Conservation (phyloP, 306 rosid species). For the Bauhinia variegata region DNA sequence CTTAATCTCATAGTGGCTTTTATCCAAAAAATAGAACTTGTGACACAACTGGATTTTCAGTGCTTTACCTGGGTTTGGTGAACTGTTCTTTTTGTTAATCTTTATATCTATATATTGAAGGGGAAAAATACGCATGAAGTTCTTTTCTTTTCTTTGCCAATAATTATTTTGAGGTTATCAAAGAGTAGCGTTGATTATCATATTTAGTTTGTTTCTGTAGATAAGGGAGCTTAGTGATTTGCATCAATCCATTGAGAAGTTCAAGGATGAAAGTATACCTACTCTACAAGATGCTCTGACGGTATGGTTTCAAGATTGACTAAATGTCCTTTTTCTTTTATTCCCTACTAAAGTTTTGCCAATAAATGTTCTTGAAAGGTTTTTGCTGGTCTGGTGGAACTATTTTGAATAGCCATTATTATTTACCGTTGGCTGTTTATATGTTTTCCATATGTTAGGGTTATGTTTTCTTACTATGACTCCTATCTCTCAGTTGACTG, state of each 20-base stretch:
- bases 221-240: constrained; percentile 63
- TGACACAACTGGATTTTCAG: neutral
- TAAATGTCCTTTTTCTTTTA: constrained; percentile 1
- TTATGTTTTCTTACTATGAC: constrained; percentile 27
- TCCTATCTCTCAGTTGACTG: constrained; percentile 52
- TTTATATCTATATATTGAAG: constrained; percentile 3
- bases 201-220: constrained; percentile 55
- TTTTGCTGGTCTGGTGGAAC: constrained; percentile 12
- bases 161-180: neutral
- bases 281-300: constrained; percentile 78
- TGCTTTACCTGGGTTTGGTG: constrained; percentile 2
- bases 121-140: too few relatives aligned
- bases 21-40: too few relatives aligned
- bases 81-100: constrained; percentile 1
- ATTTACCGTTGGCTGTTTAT: constrained; percentile 1
- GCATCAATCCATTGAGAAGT: constrained; percentile 46
- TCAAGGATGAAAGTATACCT: constrained; percentile 54
- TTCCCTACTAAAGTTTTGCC: constrained; percentile 17
- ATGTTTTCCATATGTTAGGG: neutral
- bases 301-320: constrained; percentile 45
- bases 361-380: neutral
- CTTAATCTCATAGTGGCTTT: too few relatives aligned
- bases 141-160: neutral
- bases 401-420: constrained; percentile 14
- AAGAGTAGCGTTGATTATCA: constrained; percentile 40